Evolutionary conservation across 306 rosid genomes (phyloP).

Genomic region (Malus sieversii): DNA sequence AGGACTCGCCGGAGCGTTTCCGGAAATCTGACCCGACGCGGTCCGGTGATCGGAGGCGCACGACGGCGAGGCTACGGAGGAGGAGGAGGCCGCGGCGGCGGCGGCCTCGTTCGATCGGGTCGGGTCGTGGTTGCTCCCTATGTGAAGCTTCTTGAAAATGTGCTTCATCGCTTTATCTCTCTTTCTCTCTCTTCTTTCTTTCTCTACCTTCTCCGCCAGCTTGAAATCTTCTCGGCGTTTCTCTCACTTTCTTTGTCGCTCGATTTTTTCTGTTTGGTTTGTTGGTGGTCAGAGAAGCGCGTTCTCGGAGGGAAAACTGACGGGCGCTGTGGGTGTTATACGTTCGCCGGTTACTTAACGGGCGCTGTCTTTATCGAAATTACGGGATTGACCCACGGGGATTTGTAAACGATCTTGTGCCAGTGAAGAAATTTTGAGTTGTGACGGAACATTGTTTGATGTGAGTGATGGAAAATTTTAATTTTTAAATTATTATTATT

Average conservation of each 20-base stretch:
- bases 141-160: slow-evolving; percentile 98
- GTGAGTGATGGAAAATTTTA: too few relatives aligned
- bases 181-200: neutral
- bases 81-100: slow-evolving; percentile 15
- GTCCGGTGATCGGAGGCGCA: slow-evolving; percentile 43
- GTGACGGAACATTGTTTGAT: too few relatives aligned
- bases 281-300: neutral
- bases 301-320: slow-evolving; percentile 45
- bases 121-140: slow-evolving; percentile 73
- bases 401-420: too few relatives aligned
- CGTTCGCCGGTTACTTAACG: slow-evolving; percentile 6
- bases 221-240: neutral
- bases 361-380: neutral
- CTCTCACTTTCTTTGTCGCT: neutral
- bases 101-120: slow-evolving; percentile 56
- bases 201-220: neutral
- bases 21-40: slow-evolving; percentile 25
- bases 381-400: slow-evolving; percentile 17
- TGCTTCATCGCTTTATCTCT: slow-evolving; percentile 44
- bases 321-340: neutral
- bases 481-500: too few relatives aligned
- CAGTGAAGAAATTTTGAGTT: too few relatives aligned
- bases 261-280: neutral
- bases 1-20: slow-evolving; percentile 35
- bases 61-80: slow-evolving; percentile 28